Evolutionary conservation across 495 filamentous ascomycete species (phyloP).

Genomic region (Diplogelasinospora grovesii): DNA sequence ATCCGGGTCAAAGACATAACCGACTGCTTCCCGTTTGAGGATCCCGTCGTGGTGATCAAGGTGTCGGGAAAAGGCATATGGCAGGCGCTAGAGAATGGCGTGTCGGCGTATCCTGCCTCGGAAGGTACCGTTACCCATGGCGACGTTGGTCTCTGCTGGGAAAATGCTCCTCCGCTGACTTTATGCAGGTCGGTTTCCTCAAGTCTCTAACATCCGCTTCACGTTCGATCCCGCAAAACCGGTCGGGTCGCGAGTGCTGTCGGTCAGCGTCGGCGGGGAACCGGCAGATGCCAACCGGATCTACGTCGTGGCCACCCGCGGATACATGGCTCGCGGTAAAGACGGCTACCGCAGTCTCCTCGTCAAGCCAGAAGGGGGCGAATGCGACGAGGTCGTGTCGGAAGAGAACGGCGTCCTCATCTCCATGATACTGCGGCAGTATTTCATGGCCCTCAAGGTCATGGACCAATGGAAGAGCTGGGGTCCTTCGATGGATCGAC

Average conservation of each 20-base stretch:
- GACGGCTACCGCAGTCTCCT: conserved; percentile 72
- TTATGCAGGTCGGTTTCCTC: conserved; percentile 52
- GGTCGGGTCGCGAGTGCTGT: conserved; percentile 54
- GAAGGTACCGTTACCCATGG: conserved; percentile 51
- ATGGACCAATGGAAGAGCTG: conserved; percentile 67
- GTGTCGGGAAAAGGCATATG: conserved; percentile 59
- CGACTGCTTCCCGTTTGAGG: conserved; percentile 86
- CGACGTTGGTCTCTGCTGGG: neutral
- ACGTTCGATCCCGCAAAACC: conserved; percentile 56
- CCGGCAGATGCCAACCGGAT: conserved; percentile 51
- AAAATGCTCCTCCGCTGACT: neutral
- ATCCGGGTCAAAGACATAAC: conserved; percentile 68
- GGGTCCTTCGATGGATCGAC: conserved; percentile 46
- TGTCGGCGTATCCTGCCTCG: conserved; percentile 71
- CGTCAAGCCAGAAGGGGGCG: conserved; percentile 60
- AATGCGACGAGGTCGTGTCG: conserved; percentile 66
- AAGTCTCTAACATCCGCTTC: conserved; percentile 75
- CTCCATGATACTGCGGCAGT: conserved; percentile 77
- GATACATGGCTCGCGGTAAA: conserved; percentile 82
- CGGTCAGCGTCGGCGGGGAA: conserved; percentile 50
- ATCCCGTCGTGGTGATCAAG: conserved; percentile 74
- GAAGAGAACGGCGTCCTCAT: conserved; percentile 85
- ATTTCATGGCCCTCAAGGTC: conserved; percentile 77
- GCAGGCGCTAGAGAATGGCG: conserved; percentile 74
- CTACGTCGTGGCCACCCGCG: conserved; percentile 68